Evolutionary conservation across 495 filamentous ascomycete genomes (phyloP), one percentile per base, ranked within the genome.

Genomic region (Trichodelitschia bisporula): DNA sequence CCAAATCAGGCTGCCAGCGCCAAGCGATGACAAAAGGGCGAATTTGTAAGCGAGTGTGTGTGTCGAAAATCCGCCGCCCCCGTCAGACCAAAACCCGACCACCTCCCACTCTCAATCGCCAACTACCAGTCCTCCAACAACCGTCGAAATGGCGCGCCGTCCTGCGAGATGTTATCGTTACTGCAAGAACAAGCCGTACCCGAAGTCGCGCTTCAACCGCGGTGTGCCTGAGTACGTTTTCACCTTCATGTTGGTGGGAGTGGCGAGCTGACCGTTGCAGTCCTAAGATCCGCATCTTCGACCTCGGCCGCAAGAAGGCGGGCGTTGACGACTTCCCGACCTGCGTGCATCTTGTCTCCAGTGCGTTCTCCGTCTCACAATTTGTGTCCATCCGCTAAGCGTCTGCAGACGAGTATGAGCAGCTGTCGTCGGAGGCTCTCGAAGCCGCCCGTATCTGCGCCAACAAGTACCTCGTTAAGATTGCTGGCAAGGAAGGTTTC

Each of bases 121-220:
- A n/a, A n/a, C n/a, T n/a, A n/a, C n/a, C n/a, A n/a, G n/a, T n/a
- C n/a, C n/a, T n/a, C n/a, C n/a, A n/a, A 54, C 54, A 55, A 61
- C 62, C 60, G 58, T 71, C 70, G 77, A 69, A 59, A 97, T 97
- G 86, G 86, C 86, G 51, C 77, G 86, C 55, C 77, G 86, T 66
- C 86, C 86, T 46, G 86, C 86, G 44, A 69, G 89, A 62, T 97
- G 86, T 62, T 97, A 97, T 72, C 82, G 86, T 57, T 97, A 97
- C 72, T 97, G 86, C 79, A 95, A 95, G 79, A 93, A 93, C 74
- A 92, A 92, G 78, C 82, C 86, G 51, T 97, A 95, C 64, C 86
- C 86, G 44, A 93, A 97, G 73, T 91, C 79, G 40, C 78, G 86
- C 40, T 97, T 93, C 77, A 97, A 97, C 72, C 82, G 86, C 66